Percentiles rank a stretch among this genome's conserved stretches.
phyloP scores from a whole-genome alignment of 2,329 filamentous ascomycete genomes.

The Botrytis pseudocinerea region DNA sequence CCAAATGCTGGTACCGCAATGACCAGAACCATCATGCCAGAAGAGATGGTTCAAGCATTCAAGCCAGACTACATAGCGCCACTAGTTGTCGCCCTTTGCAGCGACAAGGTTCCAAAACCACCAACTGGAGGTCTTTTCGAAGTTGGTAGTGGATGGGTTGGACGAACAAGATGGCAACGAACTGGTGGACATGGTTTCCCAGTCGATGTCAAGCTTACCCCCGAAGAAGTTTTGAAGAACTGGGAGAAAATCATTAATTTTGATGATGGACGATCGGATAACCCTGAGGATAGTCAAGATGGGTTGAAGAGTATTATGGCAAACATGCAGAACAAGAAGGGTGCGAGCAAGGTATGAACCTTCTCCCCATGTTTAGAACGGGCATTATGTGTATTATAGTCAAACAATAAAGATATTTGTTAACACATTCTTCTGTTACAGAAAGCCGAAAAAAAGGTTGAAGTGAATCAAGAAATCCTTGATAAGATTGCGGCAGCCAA shows the following conservation, averaged over 20 bases:
- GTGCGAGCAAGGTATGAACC: slow-evolving; percentile 59
- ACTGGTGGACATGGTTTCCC: slow-evolving; percentile 89
- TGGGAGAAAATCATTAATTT: slow-evolving; percentile 84
- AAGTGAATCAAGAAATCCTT: slow-evolving; percentile 63
- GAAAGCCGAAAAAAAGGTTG: slow-evolving; percentile 39
- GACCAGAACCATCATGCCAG: slow-evolving; percentile 90
- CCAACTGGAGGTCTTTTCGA: slow-evolving; percentile 90
- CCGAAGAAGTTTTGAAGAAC: slow-evolving; percentile 75
- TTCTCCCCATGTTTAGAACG: slow-evolving; percentile 20
- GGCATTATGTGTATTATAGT: slow-evolving; percentile 33
- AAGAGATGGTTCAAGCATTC: slow-evolving; percentile 97
- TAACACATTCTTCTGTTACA: slow-evolving; percentile 34
- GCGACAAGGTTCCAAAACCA: slow-evolving; percentile 81
- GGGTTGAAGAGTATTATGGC: slow-evolving; percentile 76
- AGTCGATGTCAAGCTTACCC: slow-evolving; percentile 76
- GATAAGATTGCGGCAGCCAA: slow-evolving; percentile 75
- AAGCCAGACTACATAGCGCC: slow-evolving; percentile 99
- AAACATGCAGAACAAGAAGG: slow-evolving; percentile 78
- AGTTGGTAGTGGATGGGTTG: slow-evolving; percentile 91
- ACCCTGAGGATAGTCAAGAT: slow-evolving; percentile 77
- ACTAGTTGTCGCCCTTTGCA: slow-evolving; percentile 79
- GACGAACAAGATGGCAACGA: slow-evolving; percentile 91
- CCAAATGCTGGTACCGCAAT: slow-evolving; percentile 96
- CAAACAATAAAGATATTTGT: slow-evolving; percentile 35
- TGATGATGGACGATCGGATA: slow-evolving; percentile 80